Evolutionary conservation across 2,329 filamentous ascomycete species (phyloP), one percentile per base, ranked within the genome.

Genomic region (Teratosphaeria pseudoeucalypti): DNA sequence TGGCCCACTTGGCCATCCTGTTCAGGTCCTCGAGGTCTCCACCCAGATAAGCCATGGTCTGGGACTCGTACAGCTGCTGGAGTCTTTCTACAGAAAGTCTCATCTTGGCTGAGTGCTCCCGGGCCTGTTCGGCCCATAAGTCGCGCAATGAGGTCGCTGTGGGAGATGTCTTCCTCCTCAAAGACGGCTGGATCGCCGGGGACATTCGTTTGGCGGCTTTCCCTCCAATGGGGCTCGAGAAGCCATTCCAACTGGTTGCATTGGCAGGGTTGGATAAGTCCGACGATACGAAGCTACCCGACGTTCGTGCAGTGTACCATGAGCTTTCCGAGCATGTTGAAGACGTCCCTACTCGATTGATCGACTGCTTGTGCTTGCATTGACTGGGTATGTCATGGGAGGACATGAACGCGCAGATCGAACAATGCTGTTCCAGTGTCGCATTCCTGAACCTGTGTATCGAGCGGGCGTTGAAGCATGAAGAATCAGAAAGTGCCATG

Each of bases 11-110:
- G 11, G n/a, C 37, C 19, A 53, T 55, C 4, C n/a, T 23, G 23
- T 61, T 54, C 19, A 61, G 39, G 34, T 60, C 47, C 32, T 60
- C 59, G 34, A 4, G 47, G 6, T 14, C 7, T 19, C 59, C 63
- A 26, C 69, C 64, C n/a, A 72, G 60, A 56, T 72, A 72, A 2
- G 66, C 63, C n/a, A 67, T 47, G 11, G 70, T 71, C 58, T 71
- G 70, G 23, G 62, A 58, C 60, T 72, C 70, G 54, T 72, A 72
- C 19, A 70, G 58, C 9, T 57, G 60, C 49, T 68, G 66, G 34
- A 72, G 60, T 47, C 61, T 59, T 57, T 68, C 68, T 29, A 72
- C 70, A 2, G 70, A 72, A 27, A 68, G 59, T 56, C 65, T 63
- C 10, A 66, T 60, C 2, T 62, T 62, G 0, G 68, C 39, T 14